A percentile compares a stretch with the other conserved stretches of the same genome.
These are phyloP conservation scores for Podospora bellae-mahoneyi DNA, from an alignment of 495 filamentous ascomycete genomes.

Conservation along the genomic window DNA sequence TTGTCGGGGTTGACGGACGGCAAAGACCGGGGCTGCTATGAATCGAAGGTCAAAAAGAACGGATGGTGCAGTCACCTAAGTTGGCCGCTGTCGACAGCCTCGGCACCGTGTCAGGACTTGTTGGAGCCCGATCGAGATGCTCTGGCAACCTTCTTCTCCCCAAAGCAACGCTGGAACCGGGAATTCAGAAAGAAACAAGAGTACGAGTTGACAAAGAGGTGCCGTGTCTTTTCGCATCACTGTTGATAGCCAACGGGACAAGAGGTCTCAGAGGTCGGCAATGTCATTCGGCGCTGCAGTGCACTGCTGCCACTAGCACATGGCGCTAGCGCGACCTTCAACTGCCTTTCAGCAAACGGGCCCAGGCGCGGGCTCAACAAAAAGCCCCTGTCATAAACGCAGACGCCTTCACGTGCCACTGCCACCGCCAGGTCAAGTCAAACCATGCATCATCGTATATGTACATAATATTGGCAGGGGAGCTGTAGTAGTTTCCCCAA, in stretches of 20 bases:
- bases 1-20: slow-evolving; percentile 12
- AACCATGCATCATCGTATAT: background rate
- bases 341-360: slow-evolving; percentile 15
- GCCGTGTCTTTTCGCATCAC: slow-evolving; percentile 15
- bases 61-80: background rate
- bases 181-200: slow-evolving; percentile 16
- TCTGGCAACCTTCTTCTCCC: slow-evolving; percentile 3
- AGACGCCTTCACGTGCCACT: slow-evolving; percentile 22
- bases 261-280: slow-evolving; percentile 10
- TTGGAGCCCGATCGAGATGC: slow-evolving; percentile 24
- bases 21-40: slow-evolving; percentile 18
- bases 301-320: slow-evolving; percentile 16
- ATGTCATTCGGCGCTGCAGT: slow-evolving; percentile 4
- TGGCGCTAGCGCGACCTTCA: slow-evolving; percentile 14
- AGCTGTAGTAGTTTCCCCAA: background rate
- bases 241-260: slow-evolving; percentile 4
- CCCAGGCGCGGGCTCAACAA: slow-evolving; percentile 16
- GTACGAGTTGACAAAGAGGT: slow-evolving; percentile 14
- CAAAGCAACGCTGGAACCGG: background rate
- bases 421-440: background rate
- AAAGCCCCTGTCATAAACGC: slow-evolving; percentile 15
- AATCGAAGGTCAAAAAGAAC: slow-evolving; percentile 12
- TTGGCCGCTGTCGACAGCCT: slow-evolving; percentile 28
- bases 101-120: slow-evolving; percentile 13
- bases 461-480: slow-evolving; percentile 6